Evolutionary conservation across 345 rosid genomes (phyloP).

Genomic region (Schrenkiella parvula): DNA sequence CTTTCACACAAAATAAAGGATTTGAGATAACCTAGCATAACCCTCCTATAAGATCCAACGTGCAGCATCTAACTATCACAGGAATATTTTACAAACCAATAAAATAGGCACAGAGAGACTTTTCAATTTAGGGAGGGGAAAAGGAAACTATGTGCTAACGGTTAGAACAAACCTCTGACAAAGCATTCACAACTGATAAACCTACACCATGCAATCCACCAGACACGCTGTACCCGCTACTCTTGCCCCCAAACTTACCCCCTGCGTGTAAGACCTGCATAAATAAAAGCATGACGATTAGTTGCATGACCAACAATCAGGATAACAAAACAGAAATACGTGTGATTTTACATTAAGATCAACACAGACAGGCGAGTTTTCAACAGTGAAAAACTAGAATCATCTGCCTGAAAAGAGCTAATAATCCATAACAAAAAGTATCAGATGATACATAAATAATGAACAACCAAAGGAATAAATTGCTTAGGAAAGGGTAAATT

Average conservation of each 20-base stretch:
- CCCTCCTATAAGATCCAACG: background rate
- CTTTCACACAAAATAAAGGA: background rate
- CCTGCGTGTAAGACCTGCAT: conserved; percentile 95
- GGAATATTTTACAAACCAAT: background rate
- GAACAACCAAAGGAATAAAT: background rate
- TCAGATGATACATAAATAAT: background rate
- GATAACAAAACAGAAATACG: background rate
- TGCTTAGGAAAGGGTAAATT: background rate
- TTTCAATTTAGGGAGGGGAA: background rate
- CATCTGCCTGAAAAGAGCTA: background rate
- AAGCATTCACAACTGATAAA: conserved; percentile 94
- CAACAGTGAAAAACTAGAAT: background rate
- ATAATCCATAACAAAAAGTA: background rate
- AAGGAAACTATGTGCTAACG: background rate
- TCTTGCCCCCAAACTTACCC: conserved; percentile 94
- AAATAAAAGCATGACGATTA: conserved; percentile 1
- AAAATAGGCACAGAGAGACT: background rate
- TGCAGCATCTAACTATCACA: background rate
- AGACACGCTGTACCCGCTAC: conserved; percentile 95
- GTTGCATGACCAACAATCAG: background rate
- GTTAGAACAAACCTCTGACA: conserved; percentile 70
- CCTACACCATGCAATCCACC: conserved; percentile 99
- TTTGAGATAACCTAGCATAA: background rate
- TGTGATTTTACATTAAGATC: background rate
- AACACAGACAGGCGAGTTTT: background rate